These are phyloP conservation scores for Oldenlandia corymbosa DNA, from an alignment of 257 asterid species.

Conservation along the genomic window DNA sequence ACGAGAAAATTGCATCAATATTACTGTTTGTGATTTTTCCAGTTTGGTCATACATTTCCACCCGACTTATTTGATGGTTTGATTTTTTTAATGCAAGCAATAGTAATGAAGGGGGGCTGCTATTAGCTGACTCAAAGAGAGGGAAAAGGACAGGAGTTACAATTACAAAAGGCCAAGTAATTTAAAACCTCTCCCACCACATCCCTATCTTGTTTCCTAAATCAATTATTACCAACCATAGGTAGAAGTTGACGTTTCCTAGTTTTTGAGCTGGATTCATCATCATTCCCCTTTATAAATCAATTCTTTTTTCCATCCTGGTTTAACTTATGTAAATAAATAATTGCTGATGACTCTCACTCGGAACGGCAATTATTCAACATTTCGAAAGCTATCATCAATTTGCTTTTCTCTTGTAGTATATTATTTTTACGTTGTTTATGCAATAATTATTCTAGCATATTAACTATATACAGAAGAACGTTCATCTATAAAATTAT, in stretches of 20 bases:
- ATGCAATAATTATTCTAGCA: not conserved
- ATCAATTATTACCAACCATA: slow-evolving; percentile 17
- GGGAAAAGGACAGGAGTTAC: slow-evolving; percentile 4
- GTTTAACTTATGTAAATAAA: no score
- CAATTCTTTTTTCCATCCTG: slow-evolving; percentile 1
- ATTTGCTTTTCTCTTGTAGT: not conserved
- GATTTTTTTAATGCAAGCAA: not conserved
- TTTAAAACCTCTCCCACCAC: no score
- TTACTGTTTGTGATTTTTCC: not conserved
- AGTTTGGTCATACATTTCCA: not conserved
- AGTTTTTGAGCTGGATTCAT: slow-evolving; percentile 21
- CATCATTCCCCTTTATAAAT: slow-evolving; percentile 11
- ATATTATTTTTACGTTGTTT: not conserved
- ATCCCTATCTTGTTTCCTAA: slow-evolving; percentile 17
- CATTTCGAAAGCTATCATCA: not conserved
- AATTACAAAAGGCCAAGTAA: slow-evolving; percentile 15
- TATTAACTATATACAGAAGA: no score
- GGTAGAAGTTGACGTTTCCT: slow-evolving; percentile 31
- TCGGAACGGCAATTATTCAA: slow-evolving; percentile 2
- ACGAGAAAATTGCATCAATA: no score
- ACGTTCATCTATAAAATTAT: no score
- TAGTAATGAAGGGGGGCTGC: not conserved
- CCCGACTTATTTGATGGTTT: not conserved
- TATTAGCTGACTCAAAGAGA: no score
- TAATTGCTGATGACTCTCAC: not conserved